Base-by-base conservation (phyloP, 2,329 filamentous ascomycete genomes). In the Plenodomus lindquistii region DNA sequence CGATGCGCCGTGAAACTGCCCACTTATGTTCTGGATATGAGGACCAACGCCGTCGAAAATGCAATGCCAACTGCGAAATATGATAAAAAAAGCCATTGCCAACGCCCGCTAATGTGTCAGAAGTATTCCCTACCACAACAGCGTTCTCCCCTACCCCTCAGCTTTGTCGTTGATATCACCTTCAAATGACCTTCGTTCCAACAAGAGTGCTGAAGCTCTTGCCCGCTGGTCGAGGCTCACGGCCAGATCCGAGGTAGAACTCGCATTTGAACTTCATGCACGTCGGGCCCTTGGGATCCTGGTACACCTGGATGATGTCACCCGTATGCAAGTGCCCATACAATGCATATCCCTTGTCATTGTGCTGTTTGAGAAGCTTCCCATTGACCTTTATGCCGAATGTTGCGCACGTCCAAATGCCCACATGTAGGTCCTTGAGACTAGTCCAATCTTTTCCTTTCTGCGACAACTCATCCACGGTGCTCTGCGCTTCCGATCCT, bases 351-450 rank as follows among this genome's bases (percentile, higher is more conserved):
- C 79, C 77, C 9, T 75, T 76, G 0, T 79, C 77, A 20, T 76
- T 73, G 2, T 80, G 78, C 48, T 82, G 78, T 50, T 80, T 80
- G 19, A 97, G 74, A 35, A 79, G 77, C n/a, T 83, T 79, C 21
- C 83, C 85, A 62, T 97, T 97, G 65, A 97, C 79, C 57, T 77
- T 81, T 53, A 97, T 89, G 17, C 90, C 89, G 21, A 79, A 78
- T 6, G 85, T 87, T 3, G 89, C 87, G 60, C 91, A 91, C 3
- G 91, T 95, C 1, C 87, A 87, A 42, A 97, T 85, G 52, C 91
- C 87, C 3, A 83, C 80, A 60, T 86, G 86, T 2, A 86, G 76
- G 11, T 83, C 80, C 2, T 72, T 71, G 1, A 83, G 61, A 15
- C 71, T 72, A 9, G 75, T 78, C 76, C 79, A 85, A 47, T 81